Percentiles rank a stretch among this genome's conserved stretches.
Conservation (phyloP, 1,284 basidiomycete genomes). For the Irpex sp. region DNA sequence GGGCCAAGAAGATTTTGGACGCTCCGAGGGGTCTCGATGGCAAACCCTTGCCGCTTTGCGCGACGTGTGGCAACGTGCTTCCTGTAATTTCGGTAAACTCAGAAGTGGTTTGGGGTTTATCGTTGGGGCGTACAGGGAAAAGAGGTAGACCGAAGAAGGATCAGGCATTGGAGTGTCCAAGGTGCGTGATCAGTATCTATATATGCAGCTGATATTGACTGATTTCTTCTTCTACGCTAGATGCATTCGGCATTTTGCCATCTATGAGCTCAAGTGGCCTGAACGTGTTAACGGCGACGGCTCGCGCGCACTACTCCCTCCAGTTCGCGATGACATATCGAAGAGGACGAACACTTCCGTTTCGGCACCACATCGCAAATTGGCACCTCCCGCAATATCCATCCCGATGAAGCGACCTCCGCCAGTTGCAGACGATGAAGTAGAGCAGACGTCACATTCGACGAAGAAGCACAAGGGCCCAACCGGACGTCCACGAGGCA, state of each 20-base stretch:
- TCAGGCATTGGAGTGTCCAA: constrained; percentile 64
- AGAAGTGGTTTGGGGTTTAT: constrained; percentile 68
- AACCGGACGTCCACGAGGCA: constrained; percentile 17
- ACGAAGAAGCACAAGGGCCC: constrained; percentile 36
- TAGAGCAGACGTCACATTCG: constrained; percentile 32
- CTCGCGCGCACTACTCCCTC: constrained; percentile 35
- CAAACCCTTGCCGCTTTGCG: constrained; percentile 51
- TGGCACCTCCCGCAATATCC: constrained; percentile 35
- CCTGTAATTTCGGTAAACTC: constrained; percentile 71
- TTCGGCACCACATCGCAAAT: constrained; percentile 54
- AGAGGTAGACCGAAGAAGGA: constrained; percentile 44
- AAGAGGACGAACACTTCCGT: constrained; percentile 38
- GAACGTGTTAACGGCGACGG: constrained; percentile 52
- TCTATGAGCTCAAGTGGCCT: constrained; percentile 70
- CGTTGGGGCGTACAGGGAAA: constrained; percentile 41
- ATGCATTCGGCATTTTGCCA: constrained; percentile 73
- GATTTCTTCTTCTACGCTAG: constrained; percentile 32
- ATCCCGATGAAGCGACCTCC: constrained; percentile 21
- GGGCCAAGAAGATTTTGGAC: constrained; percentile 29
- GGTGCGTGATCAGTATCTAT: constrained; percentile 37
- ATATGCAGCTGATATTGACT: constrained; percentile 12
- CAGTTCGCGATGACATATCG: constrained; percentile 37
- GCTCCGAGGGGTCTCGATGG: constrained; percentile 27
- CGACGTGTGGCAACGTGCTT: constrained; percentile 62
- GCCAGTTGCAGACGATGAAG: constrained; percentile 31